phyloP scores from a whole-genome alignment of 768 basidiomycete genomes.

The Leucocoprinus leucothites region DNA sequence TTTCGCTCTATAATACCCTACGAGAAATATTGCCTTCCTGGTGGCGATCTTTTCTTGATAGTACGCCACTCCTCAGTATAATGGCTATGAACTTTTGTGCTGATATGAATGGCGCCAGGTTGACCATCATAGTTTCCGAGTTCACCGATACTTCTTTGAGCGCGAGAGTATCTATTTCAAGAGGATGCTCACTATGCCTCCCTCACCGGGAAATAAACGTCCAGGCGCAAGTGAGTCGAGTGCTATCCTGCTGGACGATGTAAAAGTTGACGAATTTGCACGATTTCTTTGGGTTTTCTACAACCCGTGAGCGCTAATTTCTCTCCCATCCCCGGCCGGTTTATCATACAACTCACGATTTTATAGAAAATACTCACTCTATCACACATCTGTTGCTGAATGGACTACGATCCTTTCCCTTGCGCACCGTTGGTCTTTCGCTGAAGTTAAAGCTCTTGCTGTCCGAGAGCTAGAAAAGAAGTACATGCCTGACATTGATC shows the following conservation, averaged over 20 bases:
- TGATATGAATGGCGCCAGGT: slow-evolving; percentile 35
- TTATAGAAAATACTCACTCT: slow-evolving; percentile 53
- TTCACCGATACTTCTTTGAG: slow-evolving; percentile 61
- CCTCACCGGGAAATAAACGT: slow-evolving; percentile 25
- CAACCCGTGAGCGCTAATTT: slow-evolving; percentile 38
- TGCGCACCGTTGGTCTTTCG: slow-evolving; percentile 53
- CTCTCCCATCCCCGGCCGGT: background rate
- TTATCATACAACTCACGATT: background rate
- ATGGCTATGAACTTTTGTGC: background rate
- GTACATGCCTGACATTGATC: slow-evolving; percentile 43
- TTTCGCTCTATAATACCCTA: slow-evolving; percentile 23
- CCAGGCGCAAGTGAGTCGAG: slow-evolving; percentile 36
- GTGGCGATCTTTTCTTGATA: slow-evolving; percentile 52
- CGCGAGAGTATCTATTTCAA: slow-evolving; percentile 53
- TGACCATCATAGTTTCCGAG: slow-evolving; percentile 50
- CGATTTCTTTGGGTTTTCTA: slow-evolving; percentile 55
- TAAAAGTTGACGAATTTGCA: slow-evolving; percentile 37
- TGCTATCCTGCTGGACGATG: slow-evolving; percentile 38
- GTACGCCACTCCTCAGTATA: slow-evolving; percentile 32
- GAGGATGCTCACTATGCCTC: slow-evolving; percentile 27
- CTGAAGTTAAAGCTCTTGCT: slow-evolving; percentile 47
- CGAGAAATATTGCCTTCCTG: slow-evolving; percentile 45
- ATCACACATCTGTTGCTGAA: slow-evolving; percentile 43
- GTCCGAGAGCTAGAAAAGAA: slow-evolving; percentile 51
- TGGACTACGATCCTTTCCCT: slow-evolving; percentile 58